Evolutionary conservation across 768 basidiomycete species (phyloP).

Genomic region (Leccinellum rugosiceps): DNA sequence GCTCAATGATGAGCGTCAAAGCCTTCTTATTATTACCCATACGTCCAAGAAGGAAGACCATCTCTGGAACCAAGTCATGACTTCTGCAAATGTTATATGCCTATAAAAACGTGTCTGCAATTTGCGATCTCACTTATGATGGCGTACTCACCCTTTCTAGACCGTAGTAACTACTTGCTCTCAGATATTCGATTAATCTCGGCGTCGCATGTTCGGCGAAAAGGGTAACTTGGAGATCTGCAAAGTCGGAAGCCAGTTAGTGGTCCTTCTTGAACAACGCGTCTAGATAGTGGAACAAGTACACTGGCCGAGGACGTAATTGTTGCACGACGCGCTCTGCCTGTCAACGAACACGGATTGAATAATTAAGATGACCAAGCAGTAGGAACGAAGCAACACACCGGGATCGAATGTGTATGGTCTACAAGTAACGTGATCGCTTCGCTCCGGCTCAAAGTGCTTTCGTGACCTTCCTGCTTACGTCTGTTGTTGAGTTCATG

Average conservation of each 20-base stretch:
- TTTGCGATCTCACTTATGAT: background rate
- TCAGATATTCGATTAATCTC: constrained; percentile 84
- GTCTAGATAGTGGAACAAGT: constrained; percentile 91
- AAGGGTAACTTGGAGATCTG: constrained; percentile 85
- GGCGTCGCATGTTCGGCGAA: constrained; percentile 84
- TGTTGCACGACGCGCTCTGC: constrained; percentile 87
- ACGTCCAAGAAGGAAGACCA: constrained; percentile 94
- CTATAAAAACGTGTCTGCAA: constrained; percentile 33
- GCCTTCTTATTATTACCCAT: constrained; percentile 99
- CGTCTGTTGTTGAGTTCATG: constrained; percentile 73
- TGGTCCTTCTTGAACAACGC: constrained; percentile 86
- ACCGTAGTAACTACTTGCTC: constrained; percentile 88
- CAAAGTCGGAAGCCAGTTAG: constrained; percentile 73
- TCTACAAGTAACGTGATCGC: constrained; percentile 88
- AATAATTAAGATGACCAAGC: background rate
- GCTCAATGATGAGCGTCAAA: constrained; percentile 90
- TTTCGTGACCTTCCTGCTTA: constrained; percentile 38
- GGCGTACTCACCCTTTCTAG: constrained; percentile 62
- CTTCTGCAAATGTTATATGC: constrained; percentile 85
- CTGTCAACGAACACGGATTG: constrained; percentile 38
- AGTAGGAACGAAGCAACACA: constrained; percentile 34
- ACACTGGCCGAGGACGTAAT: constrained; percentile 68
- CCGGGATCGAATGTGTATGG: constrained; percentile 95
- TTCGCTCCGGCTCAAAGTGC: constrained; percentile 52
- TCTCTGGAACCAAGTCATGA: constrained; percentile 86